Evolutionary conservation across 1,139 yeast species (phyloP), one percentile per base, ranked within the genome.

Genomic region (Pichia terricola): DNA sequence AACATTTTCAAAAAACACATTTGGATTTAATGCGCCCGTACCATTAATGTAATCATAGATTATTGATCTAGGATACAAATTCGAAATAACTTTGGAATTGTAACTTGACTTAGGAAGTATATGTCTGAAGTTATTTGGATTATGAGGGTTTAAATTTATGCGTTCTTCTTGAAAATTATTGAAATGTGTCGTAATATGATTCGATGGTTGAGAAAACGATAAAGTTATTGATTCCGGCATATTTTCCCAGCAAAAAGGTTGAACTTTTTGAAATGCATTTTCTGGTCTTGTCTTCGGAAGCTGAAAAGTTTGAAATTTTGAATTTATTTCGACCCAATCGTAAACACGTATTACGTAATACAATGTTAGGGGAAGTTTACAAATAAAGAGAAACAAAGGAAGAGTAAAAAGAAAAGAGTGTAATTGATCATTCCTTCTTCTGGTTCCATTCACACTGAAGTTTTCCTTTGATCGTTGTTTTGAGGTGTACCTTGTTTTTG

Each of bases 1-100:
- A 35, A 9, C 22, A 25, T 22, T 22, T n/a, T 25, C 28, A 42
- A 66, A 66, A 51, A 75, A 78, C 44, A 78, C 82, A 53, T 62
- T 72, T 46, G 69, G 71, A 5, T 75, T 73, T 41, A 81, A 59
- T 0, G 83, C 63, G 0, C 91, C 91, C 55, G 68, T 71, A 0
- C 89, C 91, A 40, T 78, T 76, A 26, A 68, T 65, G 31, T 80
- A 73, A 52, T 91, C 97, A 77, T 89, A 87, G 11, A 88, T 58
- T 40, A 88, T 57, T 0, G 87, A 77, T 44, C 97, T 65, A 1
- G 98, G 97, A 11, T 81, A 71, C 58, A 79, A 87, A 41, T 81
- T 81, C n/a, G 48, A 45, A 8, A 47, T 40, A 7, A 40, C 9
- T 35, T 33, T 38, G 3, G 46, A 41, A 3, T 35, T 31, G 2